Base-by-base conservation (phyloP, 2,329 filamentous ascomycete species). In the Pseudogymnoascus sp. region DNA sequence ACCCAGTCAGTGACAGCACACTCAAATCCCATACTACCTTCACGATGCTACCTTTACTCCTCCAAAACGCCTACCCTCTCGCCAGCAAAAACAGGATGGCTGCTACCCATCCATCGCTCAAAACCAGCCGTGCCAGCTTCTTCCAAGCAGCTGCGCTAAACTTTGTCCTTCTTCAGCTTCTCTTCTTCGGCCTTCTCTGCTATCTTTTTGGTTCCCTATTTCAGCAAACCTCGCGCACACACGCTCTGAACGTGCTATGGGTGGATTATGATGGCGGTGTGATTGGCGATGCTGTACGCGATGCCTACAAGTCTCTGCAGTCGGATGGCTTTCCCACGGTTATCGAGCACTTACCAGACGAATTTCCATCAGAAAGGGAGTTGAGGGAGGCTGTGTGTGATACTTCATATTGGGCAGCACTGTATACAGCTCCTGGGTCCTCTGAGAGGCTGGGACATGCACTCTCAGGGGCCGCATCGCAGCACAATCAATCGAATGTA, bases 211-310 rank as follows among this genome's bases (percentile, higher is more conserved):
- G 75, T 1, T 63, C 73, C 1, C 60, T 73, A 0, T 76, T 70
- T 23, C 61, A 72, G 11, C 68, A 70, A 12, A 62, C 46, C 0
- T 40, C 63, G 2, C 70, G 71, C 61, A 73, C 81, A 16, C 74
- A 73, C 2, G 73, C 75, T 0, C 72, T 88, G 6, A 77, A 76
- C 2, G 77, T 89, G 7, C 81, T 82, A 65, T 80, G 88, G 1
- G 85, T 89, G 28, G 84, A 88, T 70, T 87, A 88, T 66, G 86
- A 89, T 70, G 82, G 81, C 3, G 77, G 78, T 53, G 70, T 78
- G 2, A 67, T 78, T 42, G 75, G 76, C 25, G 25, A 69, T 4
- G 68, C 75, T 1, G 63, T 78, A 2, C 66, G 69, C 7, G 62
- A 65, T 7, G 74, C 76, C n/a, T 76, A 76, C 63, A 44, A 67